Evolutionary conservation across 805 yeast genomes (phyloP), one percentile per base, ranked within the genome.

Genomic region (Kluyveromyces aestuarii): DNA sequence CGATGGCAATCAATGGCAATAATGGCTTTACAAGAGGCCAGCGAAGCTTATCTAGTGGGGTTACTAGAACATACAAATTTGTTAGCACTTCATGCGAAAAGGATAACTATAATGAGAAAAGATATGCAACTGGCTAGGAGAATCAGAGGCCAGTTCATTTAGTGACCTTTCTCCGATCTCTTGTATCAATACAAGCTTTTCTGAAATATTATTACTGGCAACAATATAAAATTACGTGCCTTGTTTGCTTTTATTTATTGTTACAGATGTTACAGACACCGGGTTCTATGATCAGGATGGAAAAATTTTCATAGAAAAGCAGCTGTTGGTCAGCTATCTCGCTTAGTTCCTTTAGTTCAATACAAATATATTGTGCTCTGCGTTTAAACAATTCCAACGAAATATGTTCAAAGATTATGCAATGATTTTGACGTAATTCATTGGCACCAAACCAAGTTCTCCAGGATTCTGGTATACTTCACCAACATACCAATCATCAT

Each of bases 21-120:
- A 13, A 59, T 84, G 63, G 91, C 91, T 4, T 67, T 85, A 35
- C 95, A 85, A 60, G 95, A 85, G 60, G 91, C 91, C 1, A 75
- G 85, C 44, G 95, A 85, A 60, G 90, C 91, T 1, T 85, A 80
- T 52, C 63, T 85, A 51, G 82, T 84, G 11, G 84, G 84, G 47
- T 66, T 85, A 37, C 69, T 85, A 45, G 93, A 85, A 59, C 93
- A 85, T 61, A 84, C 90, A 3, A 85, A 85, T 56, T 61, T 84
- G 37, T 72, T 87, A 63, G 93, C 93, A 13, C 67, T 85, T 37
- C 93, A 85, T 64, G 90, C 89, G 1, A 84, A 81, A 59, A 68
- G 95, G 56, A 88, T 85, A n/a, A 85, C 95, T 0, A 83, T 85
- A 35, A 85, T 84, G 91, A 85, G 82, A 58, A 84, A 82, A 63